Conservation (phyloP, 768 basidiomycete genomes). For the Termitomyces sp. region DNA sequence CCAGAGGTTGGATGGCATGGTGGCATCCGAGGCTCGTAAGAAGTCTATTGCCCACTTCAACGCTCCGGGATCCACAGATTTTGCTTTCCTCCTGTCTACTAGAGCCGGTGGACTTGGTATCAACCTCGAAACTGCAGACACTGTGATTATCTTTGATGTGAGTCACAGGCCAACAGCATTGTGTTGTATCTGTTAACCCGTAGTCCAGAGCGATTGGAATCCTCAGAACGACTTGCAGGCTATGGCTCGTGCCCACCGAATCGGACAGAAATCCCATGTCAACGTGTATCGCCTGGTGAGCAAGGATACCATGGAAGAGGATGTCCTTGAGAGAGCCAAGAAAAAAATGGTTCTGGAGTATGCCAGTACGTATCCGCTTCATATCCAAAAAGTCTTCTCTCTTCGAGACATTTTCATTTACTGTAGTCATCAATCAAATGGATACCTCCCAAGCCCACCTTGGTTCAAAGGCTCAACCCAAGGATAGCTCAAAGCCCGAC, state of each 20-base stretch:
- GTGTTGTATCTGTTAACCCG: conserved; percentile 7
- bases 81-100: conserved; percentile 94
- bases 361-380: conserved; percentile 68
- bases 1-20: conserved; percentile 94
- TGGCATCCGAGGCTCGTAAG: conserved; percentile 88
- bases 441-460: conserved; percentile 98
- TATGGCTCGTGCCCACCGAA: conserved; percentile 98
- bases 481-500: conserved; percentile 70
- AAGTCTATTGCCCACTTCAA: conserved; percentile 98
- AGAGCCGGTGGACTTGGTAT: conserved; percentile 97
- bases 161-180: conserved; percentile 21
- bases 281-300: conserved; percentile 98
- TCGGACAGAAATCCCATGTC: conserved; percentile 98
- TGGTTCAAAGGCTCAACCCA: conserved; percentile 67
- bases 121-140: conserved; percentile 98
- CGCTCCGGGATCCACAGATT: conserved; percentile 86
- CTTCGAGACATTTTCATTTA: background rate
- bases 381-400: conserved; percentile 7
- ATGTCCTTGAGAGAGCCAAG: conserved; percentile 95
- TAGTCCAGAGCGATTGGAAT: conserved; percentile 87
- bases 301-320: conserved; percentile 99
- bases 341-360: conserved; percentile 99
- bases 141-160: conserved; percentile 98
- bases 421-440: conserved; percentile 97
- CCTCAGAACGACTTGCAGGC: conserved; percentile 98